These are phyloP conservation scores for Hypoxylon sp. DNA, from an alignment of 2,329 filamentous ascomycete genomes.

Conservation along the genomic window DNA sequence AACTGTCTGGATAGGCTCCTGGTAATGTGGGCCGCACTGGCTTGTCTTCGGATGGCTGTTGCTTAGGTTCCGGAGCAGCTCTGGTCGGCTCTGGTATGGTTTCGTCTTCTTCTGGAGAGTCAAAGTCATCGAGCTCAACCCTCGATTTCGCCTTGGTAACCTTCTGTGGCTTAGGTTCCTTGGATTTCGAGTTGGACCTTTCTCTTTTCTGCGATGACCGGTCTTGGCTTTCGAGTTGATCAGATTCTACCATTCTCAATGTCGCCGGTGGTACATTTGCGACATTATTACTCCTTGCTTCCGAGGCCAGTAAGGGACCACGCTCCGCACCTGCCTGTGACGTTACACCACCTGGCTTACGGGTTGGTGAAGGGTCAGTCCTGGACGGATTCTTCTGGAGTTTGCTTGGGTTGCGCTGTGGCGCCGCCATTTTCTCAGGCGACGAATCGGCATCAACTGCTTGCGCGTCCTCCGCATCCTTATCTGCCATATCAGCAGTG, in stretches of 20 bases:
- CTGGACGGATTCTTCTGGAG: constrained; percentile 77
- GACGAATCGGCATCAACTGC: constrained; percentile 63
- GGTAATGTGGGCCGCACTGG: constrained; percentile 56
- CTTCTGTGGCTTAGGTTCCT: constrained; percentile 66
- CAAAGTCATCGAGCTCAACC: constrained; percentile 79
- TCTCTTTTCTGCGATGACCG: constrained; percentile 60
- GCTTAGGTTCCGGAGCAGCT: constrained; percentile 50
- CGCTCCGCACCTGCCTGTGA: constrained; percentile 59
- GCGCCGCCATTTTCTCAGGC: constrained; percentile 60
- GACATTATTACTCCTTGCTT: constrained; percentile 64
- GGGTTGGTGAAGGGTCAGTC: constrained; percentile 63
- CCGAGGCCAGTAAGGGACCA: constrained; percentile 44
- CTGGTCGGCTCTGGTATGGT: constrained; percentile 49
- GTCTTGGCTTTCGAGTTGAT: constrained; percentile 59
- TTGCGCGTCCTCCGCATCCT: constrained; percentile 62
- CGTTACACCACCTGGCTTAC: constrained; percentile 56
- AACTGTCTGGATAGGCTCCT: constrained; percentile 62
- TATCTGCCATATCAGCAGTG: constrained; percentile 55
- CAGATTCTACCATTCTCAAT: constrained; percentile 72
- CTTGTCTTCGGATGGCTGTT: constrained; percentile 48
- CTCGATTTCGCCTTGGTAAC: constrained; percentile 72
- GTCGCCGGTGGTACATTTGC: constrained; percentile 68
- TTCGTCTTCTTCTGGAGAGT: constrained; percentile 68
- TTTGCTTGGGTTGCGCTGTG: constrained; percentile 75
- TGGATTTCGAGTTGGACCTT: constrained; percentile 58